Conservation (phyloP, 1,284 basidiomycete genomes). For the Cryptococcus wingfieldii region DNA sequence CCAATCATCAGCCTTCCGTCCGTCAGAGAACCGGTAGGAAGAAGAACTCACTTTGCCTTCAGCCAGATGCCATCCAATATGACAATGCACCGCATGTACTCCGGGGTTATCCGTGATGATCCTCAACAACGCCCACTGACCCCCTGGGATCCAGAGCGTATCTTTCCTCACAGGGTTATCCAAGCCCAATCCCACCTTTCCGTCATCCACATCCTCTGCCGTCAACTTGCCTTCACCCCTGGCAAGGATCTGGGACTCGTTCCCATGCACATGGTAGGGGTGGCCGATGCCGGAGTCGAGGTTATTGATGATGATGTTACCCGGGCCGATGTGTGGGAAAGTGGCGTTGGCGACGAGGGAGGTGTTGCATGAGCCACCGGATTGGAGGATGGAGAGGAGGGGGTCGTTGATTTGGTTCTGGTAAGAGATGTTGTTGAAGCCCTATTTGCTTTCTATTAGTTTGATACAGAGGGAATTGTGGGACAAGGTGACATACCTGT, state of each 20-base stretch:
- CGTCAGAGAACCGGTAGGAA: not conserved
- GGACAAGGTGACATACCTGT: slow-evolving; percentile 14
- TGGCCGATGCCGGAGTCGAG: slow-evolving; percentile 36
- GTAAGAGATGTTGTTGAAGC: slow-evolving; percentile 34
- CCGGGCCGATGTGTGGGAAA: slow-evolving; percentile 22
- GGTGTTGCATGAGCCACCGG: slow-evolving; percentile 18
- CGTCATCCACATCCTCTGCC: slow-evolving; percentile 9
- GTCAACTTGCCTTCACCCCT: slow-evolving; percentile 37
- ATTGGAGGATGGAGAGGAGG: slow-evolving; percentile 25
- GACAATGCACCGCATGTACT: slow-evolving; percentile 28
- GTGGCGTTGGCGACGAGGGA: slow-evolving; percentile 21
- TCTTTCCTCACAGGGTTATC: slow-evolving; percentile 46
- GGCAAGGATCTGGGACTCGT: slow-evolving; percentile 33
- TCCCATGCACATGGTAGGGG: slow-evolving; percentile 41
- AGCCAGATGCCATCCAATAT: slow-evolving; percentile 29
- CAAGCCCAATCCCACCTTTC: slow-evolving; percentile 1
- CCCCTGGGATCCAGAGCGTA: slow-evolving; percentile 35
- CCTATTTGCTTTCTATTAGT: slow-evolving; percentile 7
- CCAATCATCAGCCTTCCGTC: not conserved
- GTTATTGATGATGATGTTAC: slow-evolving; percentile 41
- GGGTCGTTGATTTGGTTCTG: slow-evolving; percentile 38
- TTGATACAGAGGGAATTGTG: not conserved
- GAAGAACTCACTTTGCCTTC: slow-evolving; percentile 14
- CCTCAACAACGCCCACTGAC: slow-evolving; percentile 23
- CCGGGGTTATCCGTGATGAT: slow-evolving; percentile 23